Percentiles rank a stretch among this genome's conserved stretches.
These are phyloP conservation scores for Rhizopus stolonifer DNA, from an alignment of 371 early-diverging fungal species.

Conservation along the genomic window DNA sequence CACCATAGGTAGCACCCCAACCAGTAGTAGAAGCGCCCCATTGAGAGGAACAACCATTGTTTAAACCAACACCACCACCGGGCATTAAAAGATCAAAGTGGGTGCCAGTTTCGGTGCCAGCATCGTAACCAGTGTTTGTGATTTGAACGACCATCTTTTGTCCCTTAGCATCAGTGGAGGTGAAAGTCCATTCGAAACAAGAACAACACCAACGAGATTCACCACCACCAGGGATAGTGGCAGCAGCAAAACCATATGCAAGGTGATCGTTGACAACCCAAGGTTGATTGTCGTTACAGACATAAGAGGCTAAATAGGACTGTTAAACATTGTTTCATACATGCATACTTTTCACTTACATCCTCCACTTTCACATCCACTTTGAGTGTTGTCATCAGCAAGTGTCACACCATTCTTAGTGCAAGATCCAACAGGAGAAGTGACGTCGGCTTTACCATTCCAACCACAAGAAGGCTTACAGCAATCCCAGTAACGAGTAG, in stretches of 20 bases:
- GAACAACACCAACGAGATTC: conserved; percentile 39
- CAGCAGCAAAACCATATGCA: conserved; percentile 49
- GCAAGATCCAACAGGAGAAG: conserved; percentile 31
- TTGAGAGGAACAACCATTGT: conserved; percentile 40
- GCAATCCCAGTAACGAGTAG: conserved; percentile 50
- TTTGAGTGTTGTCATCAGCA: conserved; percentile 20
- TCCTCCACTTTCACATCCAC: conserved; percentile 36
- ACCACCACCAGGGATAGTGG: conserved; percentile 25
- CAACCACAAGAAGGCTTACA: conserved; percentile 46
- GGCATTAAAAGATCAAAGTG: conserved; percentile 48
- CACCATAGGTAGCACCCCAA: conserved; percentile 45
- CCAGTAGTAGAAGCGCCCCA: conserved; percentile 33
- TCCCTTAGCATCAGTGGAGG: conserved; percentile 27
- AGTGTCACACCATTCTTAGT: conserved; percentile 31
- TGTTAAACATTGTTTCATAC: neutral
- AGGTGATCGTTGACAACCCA: conserved; percentile 34
- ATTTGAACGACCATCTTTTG: conserved; percentile 47
- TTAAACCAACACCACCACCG: conserved; percentile 47
- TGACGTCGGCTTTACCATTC: conserved; percentile 33
- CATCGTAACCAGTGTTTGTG: conserved; percentile 45
- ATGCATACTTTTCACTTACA: neutral
- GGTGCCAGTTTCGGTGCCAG: conserved; percentile 13
- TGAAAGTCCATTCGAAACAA: conserved; percentile 44
- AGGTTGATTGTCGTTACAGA: conserved; percentile 45
- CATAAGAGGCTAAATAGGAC: conserved; percentile 21